Evolutionary conservation across 257 asterid genomes (phyloP), one percentile per base, ranked within the genome.

Genomic region (Gynochthodes officinalis): DNA sequence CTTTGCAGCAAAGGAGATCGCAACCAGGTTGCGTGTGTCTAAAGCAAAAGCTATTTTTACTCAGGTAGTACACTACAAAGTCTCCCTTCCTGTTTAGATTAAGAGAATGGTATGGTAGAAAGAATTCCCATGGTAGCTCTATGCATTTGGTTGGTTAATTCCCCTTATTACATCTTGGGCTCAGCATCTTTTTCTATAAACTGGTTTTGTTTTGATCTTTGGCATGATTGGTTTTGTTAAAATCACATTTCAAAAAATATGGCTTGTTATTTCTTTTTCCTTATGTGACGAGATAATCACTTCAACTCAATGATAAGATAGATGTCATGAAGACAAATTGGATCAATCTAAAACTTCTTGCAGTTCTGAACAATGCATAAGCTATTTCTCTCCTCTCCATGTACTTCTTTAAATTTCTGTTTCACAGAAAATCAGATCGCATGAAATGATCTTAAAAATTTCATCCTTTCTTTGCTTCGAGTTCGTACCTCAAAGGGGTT

Each of bases 1-100:
- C 87, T 93, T 93, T 81, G 98, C 96, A 30, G 86, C 96, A 30
- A 84, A 81, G 80, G 98, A 91, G 82, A 93, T 93, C 64, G 93
- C 95, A 33, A 85, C 90, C 73, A 94, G 97, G 40, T 67, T 93
- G 71, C 89, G 93, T 7, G 81, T 89, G 21, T 88, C 98, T 64
- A 81, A 89, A 77, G 91, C 98, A 33, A 89, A 86, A 81, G 97
- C 83, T 14, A 75, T 93, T 67, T 93, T 93, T 86, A 93, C 98
- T 0, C 96, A 91, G 97, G 98, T 91, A 63, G 60, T 70, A 59
- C 44, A 10, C 35, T 33, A 23, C 60, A 4, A 19, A 67, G 44
- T 40, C 50, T 70, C 30, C 30, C 28, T 27, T 30, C 33, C 14
- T 53, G 35, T 46, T 63, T 70, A 4, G 39, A 21, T 28, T 39